Evolutionary conservation across 129 eudicot genomes (phyloP).

Genomic region (Smallanthus sonchifolius): DNA sequence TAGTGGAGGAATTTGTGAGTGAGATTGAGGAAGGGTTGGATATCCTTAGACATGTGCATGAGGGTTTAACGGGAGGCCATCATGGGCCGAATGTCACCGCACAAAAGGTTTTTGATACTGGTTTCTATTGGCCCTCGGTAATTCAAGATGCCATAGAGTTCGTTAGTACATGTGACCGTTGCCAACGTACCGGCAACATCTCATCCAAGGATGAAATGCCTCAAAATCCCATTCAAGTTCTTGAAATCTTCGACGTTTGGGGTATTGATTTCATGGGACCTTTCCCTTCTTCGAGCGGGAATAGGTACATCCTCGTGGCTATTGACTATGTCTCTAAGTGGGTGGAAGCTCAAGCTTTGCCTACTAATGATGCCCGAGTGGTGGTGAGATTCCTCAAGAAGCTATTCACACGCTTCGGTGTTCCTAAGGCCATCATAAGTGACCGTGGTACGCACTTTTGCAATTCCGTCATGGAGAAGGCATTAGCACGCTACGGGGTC

Average conservation of each 20-base stretch:
- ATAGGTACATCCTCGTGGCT: neutral
- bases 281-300: neutral
- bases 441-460: neutral
- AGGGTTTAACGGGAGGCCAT: neutral
- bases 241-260: neutral
- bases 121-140: neutral
- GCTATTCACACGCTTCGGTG: neutral
- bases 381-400: neutral
- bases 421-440: neutral
- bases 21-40: neutral
- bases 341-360: neutral
- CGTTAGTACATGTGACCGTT: neutral
- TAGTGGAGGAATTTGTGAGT: too few relatives aligned
- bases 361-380: neutral
- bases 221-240: neutral
- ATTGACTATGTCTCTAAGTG: neutral
- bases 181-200: neutral
- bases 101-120: neutral
- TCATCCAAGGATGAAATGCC: neutral
- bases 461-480: too few relatives aligned
- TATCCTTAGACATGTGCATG: neutral
- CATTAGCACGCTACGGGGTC: too few relatives aligned
- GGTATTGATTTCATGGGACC: neutral
- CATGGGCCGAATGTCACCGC: neutral
- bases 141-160: neutral